Evolutionary conservation across 2,329 filamentous ascomycete genomes (phyloP).

Genomic region (Teratosphaeria nubilosa): DNA sequence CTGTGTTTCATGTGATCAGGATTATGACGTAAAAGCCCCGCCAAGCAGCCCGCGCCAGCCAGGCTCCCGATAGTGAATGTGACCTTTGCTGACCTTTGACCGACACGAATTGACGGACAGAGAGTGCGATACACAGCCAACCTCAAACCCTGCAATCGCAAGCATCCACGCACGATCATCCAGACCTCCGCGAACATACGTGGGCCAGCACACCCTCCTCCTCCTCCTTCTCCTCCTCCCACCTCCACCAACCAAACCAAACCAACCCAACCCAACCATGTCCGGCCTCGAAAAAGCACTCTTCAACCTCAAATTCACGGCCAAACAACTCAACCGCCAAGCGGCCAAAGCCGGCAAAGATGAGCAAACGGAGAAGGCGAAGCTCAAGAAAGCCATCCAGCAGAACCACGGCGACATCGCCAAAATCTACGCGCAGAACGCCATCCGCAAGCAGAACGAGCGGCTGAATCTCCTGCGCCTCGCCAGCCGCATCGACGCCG

Average conservation of each 20-base stretch:
- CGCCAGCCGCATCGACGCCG: conserved; percentile 49
- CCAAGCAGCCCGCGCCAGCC: neutral
- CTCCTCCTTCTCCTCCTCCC: neutral
- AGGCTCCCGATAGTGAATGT: neutral
- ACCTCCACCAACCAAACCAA: neutral
- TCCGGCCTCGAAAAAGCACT: conserved; percentile 53
- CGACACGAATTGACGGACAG: neutral
- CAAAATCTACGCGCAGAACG: conserved; percentile 54
- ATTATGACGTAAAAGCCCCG: neutral
- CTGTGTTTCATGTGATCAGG: neutral
- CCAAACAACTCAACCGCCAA: conserved; percentile 53
- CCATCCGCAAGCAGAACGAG: conserved; percentile 54
- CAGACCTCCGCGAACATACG: too few species aligned
- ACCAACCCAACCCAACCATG: conserved; percentile 30
- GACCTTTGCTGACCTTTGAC: neutral
- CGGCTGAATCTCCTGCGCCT: conserved; percentile 49
- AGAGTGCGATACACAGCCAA: neutral
- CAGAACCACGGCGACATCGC: conserved; percentile 49
- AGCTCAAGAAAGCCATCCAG: conserved; percentile 54
- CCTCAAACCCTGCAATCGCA: neutral
- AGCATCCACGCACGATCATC: too few species aligned
- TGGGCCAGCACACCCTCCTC: neutral
- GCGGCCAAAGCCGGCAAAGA: conserved; percentile 52
- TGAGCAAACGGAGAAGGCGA: conserved; percentile 50
- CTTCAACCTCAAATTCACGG: conserved; percentile 56